Evolutionary conservation across 768 basidiomycete genomes (phyloP).

Genomic region (Dioszegia hungarica): DNA sequence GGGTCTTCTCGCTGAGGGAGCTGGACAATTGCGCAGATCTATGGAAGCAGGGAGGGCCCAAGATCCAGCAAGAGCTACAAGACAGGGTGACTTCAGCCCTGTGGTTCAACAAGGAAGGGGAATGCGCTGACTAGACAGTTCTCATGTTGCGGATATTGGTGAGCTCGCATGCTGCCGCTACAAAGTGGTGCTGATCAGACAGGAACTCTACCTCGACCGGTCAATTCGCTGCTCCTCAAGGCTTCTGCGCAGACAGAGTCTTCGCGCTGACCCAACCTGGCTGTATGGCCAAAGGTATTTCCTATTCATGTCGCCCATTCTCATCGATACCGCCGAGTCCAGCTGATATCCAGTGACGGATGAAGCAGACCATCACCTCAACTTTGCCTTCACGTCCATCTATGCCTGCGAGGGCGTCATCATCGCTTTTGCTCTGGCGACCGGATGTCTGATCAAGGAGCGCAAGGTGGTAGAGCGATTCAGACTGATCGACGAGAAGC

Average conservation of each 20-base stretch:
- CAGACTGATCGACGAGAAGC: constrained; percentile 82
- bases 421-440: constrained; percentile 67
- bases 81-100: constrained; percentile 57
- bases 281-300: constrained; percentile 32
- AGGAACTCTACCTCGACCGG: constrained; percentile 57
- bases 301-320: not conserved
- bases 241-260: constrained; percentile 69
- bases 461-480: constrained; percentile 54
- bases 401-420: constrained; percentile 83
- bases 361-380: constrained; percentile 52
- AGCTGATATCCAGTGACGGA: not conserved
- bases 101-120: not conserved
- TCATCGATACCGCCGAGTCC: no score
- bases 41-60: constrained; percentile 52
- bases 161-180: not conserved
- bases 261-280: constrained; percentile 51
- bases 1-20: constrained; percentile 75
- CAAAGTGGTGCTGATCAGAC: not conserved
- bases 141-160: constrained; percentile 72
- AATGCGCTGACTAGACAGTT: constrained; percentile 53
- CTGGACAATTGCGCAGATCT: constrained; percentile 61
- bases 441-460: constrained; percentile 80
- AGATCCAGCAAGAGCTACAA: constrained; percentile 61
- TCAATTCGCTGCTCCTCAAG: constrained; percentile 51
- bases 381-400: constrained; percentile 72